A percentile compares a stretch with the other conserved stretches of the same genome.
phyloP scores from a whole-genome alignment of 768 basidiomycete species.

The Megacollybia marginata region DNA sequence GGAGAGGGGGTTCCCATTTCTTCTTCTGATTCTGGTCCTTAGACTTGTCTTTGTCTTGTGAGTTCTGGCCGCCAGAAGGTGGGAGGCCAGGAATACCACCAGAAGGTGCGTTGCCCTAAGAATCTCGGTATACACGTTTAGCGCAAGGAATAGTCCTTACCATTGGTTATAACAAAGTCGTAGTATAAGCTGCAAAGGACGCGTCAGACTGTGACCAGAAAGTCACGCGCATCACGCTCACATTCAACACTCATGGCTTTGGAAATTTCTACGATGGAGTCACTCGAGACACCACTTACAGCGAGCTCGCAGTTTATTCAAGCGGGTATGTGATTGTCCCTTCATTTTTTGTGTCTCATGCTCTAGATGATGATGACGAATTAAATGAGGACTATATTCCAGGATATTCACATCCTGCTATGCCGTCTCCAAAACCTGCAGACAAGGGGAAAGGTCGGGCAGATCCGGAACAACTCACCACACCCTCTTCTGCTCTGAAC shows the following conservation, averaged over 20 bases:
- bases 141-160: conserved; percentile 8
- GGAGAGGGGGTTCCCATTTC: conserved; percentile 98
- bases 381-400: conserved; percentile 78
- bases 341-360: conserved; percentile 1
- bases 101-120: conserved; percentile 72
- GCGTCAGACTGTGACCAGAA: conserved; percentile 32
- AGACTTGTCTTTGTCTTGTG: conserved; percentile 18
- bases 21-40: conserved; percentile 62
- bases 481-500: conserved; percentile 29
- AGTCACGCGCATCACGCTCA: not conserved
- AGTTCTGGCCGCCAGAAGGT: conserved; percentile 24
- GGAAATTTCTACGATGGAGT: conserved; percentile 25
- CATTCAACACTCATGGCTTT: not conserved
- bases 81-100: conserved; percentile 31
- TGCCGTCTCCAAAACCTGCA: conserved; percentile 30
- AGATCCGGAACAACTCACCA: conserved; percentile 44
- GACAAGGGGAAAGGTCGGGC: conserved; percentile 74
- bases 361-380: conserved; percentile 71
- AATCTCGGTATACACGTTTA: too few species aligned
- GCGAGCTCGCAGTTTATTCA: conserved; percentile 74
- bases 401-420: conserved; percentile 61
- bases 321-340: conserved; percentile 44
- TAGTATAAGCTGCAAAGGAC: conserved; percentile 26
- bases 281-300: conserved; percentile 42
- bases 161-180: conserved; percentile 16